A percentile compares a stretch with the other conserved stretches of the same genome.
Evolutionary conservation across 1,284 basidiomycete species (phyloP).

Genomic region (Irpex lacteus): DNA sequence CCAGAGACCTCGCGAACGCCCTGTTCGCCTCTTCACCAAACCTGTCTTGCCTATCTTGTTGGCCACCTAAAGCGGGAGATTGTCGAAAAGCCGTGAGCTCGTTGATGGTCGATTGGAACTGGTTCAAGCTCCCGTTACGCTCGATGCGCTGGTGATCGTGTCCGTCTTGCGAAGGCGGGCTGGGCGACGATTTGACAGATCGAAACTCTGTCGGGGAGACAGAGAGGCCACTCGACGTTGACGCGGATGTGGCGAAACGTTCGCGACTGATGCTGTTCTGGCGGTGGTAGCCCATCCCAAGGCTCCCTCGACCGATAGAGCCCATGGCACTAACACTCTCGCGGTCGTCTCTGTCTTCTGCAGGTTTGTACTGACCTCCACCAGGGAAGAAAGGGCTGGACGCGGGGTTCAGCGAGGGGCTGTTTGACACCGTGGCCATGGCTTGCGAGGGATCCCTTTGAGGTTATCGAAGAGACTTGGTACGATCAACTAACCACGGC

Average conservation of each 20-base stretch:
- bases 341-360: constrained; percentile 29
- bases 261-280: constrained; percentile 40
- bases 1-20: constrained; percentile 35
- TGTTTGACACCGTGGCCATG: constrained; percentile 62
- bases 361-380: constrained; percentile 53
- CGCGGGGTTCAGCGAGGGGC: constrained; percentile 71
- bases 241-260: constrained; percentile 46
- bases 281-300: constrained; percentile 43
- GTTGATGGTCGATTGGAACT: constrained; percentile 27
- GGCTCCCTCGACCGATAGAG: constrained; percentile 9
- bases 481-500: constrained; percentile 18
- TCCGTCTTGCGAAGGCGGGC: constrained; percentile 43
- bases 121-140: constrained; percentile 19
- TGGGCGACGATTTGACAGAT: constrained; percentile 68
- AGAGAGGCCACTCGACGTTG: constrained; percentile 53
- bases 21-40: constrained; percentile 27
- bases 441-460: constrained; percentile 2
- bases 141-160: constrained; percentile 22
- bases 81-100: constrained; percentile 35
- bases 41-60: constrained; percentile 34
- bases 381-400: constrained; percentile 83
- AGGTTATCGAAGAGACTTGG: constrained; percentile 14
- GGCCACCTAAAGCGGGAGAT: constrained; percentile 44
- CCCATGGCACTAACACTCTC: not conserved
- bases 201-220: constrained; percentile 61